Base-by-base conservation (phyloP, 345 rosid genomes). In the Lenwebbia sp. region DNA sequence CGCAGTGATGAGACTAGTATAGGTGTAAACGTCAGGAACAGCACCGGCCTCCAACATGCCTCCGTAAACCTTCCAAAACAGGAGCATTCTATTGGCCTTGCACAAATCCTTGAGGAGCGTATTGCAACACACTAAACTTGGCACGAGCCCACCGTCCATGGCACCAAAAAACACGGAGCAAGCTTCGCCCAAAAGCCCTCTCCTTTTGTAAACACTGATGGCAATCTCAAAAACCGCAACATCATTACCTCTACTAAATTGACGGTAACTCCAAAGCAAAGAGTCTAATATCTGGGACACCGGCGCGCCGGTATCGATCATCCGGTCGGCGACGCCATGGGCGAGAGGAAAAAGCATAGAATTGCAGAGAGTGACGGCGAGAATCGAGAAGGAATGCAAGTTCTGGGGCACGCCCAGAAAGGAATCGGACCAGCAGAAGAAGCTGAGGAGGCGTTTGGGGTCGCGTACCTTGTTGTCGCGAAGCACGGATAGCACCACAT, bases 11-110 rank as follows among this genome's bases (percentile, higher is more conserved):
- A 95, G 84, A 89, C 75, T 93, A 6, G 90, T 91, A 83, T 90
- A 93, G 83, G 90, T 90, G 60, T 90, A 92, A 78, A 87, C 89
- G 91, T 94, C 96, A 37, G 90, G 93, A 28, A 84, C 91, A 37
- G 93, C 44, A 83, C 91, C 87, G 70, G 88, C 90, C 86, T 92
- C 95, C 58, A 87, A 25, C 93, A 96, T 94, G 84, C 82, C 90
- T 84, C 91, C 83, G 81, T 91, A 92, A 58, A 90, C 91, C 89
- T 89, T 88, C 96, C 98, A 95, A 88, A 96, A 94, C 89, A 94
- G 88, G 51, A 90, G 93, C 90, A 90, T 30, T 65, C 85, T 89
- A 84, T 92, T 89, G 65, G 86, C 86, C 86, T 91, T 94, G 90
- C 93, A 86, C 85, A 95, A 93, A 86, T 92, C 95, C 84, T 86